Conservation (phyloP, 768 basidiomycete genomes). For the Butyriboletus loyo region DNA sequence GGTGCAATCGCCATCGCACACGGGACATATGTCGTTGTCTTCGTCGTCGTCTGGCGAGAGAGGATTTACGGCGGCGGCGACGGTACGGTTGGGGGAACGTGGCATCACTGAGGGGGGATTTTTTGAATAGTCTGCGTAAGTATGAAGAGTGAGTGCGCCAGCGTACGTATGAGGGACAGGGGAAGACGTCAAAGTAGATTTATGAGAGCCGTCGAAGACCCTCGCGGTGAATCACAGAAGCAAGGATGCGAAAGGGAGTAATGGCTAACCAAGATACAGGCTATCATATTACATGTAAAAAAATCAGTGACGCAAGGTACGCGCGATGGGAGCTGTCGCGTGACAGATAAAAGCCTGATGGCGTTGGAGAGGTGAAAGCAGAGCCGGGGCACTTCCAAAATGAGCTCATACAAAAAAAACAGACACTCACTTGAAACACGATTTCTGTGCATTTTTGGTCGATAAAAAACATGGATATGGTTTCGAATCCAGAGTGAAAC, state of each 20-base stretch:
- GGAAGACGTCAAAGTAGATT: constrained; percentile 24
- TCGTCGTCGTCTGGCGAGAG: constrained; percentile 58
- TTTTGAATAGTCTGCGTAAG: constrained; percentile 38
- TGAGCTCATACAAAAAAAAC: constrained; percentile 18
- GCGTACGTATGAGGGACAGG: constrained; percentile 22
- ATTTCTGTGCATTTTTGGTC: constrained; percentile 37
- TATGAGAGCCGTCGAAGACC: constrained; percentile 17
- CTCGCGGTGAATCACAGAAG: constrained; percentile 25
- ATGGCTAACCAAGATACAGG: constrained; percentile 11
- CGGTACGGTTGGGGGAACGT: constrained; percentile 67
- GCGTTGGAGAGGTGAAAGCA: constrained; percentile 19
- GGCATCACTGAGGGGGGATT: constrained; percentile 62
- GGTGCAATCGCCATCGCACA: constrained; percentile 88
- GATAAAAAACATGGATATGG: constrained; percentile 35
- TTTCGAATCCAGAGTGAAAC: constrained; percentile 36
- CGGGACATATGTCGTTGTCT: constrained; percentile 84
- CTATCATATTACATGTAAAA: constrained; percentile 38
- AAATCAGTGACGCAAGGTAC: constrained; percentile 31
- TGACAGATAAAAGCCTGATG: constrained; percentile 33
- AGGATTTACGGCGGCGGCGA: constrained; percentile 43
- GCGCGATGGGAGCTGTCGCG: constrained; percentile 35
- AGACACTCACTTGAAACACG: constrained; percentile 31
- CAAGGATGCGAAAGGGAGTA: constrained; percentile 9
- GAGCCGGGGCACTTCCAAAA: constrained; percentile 26
- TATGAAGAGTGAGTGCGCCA: constrained; percentile 18